Evolutionary conservation across 768 basidiomycete genomes (phyloP).

Genomic region (Lyophyllum shimeji): DNA sequence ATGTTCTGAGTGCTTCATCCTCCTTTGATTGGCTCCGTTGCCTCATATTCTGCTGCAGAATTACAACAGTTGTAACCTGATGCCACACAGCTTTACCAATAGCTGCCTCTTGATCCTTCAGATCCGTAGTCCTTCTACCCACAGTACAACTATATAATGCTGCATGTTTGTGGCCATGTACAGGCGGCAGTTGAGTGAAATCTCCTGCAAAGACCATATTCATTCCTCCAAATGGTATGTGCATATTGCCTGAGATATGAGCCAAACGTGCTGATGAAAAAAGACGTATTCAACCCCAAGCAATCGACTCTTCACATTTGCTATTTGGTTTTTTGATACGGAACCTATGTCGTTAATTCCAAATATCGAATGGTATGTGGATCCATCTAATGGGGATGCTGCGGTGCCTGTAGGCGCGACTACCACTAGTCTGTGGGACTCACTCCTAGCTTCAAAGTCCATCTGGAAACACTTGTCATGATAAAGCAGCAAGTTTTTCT

Average conservation of each 20-base stretch:
- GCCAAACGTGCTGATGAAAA: constrained; percentile 29
- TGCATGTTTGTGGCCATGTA: background rate
- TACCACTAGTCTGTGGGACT: constrained; percentile 4
- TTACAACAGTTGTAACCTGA: constrained; percentile 31
- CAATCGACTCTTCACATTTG: constrained; percentile 11
- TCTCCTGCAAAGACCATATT: constrained; percentile 45
- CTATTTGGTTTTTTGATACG: background rate
- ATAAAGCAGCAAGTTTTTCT: no score
- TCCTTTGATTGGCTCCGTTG: constrained; percentile 21
- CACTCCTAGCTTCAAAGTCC: background rate
- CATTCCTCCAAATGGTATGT: constrained; percentile 28
- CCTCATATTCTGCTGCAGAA: constrained; percentile 35
- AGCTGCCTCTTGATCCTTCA: constrained; percentile 17
- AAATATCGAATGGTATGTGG: constrained; percentile 19
- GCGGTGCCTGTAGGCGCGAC: constrained; percentile 23
- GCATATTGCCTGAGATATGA: constrained; percentile 14
- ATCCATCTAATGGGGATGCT: constrained; percentile 18
- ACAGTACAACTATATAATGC: background rate
- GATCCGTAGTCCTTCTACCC: background rate
- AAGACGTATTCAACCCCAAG: constrained; percentile 38
- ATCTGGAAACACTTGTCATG: no score
- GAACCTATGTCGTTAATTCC: background rate
- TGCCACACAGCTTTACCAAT: constrained; percentile 31
- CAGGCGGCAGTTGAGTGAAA: constrained; percentile 43
- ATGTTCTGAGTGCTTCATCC: constrained; percentile 27